Conservation (phyloP, 2,329 filamentous ascomycete genomes). For the Phyllosticta capitalensis region DNA sequence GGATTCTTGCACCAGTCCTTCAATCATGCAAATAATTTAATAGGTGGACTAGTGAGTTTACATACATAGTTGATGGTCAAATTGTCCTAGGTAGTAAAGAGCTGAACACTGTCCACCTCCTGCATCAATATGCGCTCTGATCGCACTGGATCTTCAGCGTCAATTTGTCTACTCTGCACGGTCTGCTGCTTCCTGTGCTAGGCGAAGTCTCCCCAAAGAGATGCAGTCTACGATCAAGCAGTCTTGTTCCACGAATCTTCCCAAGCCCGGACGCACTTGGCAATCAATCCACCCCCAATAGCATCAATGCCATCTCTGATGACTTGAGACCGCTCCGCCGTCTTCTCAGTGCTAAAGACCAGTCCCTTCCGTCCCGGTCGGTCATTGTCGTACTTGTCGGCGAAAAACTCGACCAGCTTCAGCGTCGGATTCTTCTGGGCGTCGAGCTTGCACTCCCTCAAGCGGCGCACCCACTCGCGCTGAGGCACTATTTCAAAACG, state of each 20-base stretch:
- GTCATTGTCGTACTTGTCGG: slow-evolving; percentile 38
- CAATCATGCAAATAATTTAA: too few relatives aligned
- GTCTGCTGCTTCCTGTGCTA: too few relatives aligned
- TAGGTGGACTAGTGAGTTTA: too few relatives aligned
- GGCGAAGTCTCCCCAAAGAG: too few relatives aligned
- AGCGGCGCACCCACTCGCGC: slow-evolving; percentile 7
- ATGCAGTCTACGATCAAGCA: neutral
- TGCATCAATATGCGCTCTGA: too few relatives aligned
- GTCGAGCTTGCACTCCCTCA: slow-evolving; percentile 37
- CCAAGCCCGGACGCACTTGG: slow-evolving; percentile 8
- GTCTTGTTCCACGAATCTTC: neutral
- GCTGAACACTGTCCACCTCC: too few relatives aligned
- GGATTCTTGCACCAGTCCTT: too few relatives aligned
- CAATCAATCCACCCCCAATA: slow-evolving; percentile 3
- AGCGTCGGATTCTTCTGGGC: slow-evolving; percentile 36
- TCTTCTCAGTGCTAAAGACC: slow-evolving; percentile 14
- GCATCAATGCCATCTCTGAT: slow-evolving; percentile 10
- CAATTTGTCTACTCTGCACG: too few relatives aligned
- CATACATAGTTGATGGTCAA: too few relatives aligned
- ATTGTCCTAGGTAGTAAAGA: too few relatives aligned
- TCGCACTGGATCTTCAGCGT: too few relatives aligned
- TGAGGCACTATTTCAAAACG: slow-evolving; percentile 17
- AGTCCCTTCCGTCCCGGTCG: slow-evolving; percentile 25
- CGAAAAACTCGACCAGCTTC: slow-evolving; percentile 46
- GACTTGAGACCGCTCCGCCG: neutral